phyloP scores from a whole-genome alignment of 176 grass and related monocot genomes.

The Musa itinerans region DNA sequence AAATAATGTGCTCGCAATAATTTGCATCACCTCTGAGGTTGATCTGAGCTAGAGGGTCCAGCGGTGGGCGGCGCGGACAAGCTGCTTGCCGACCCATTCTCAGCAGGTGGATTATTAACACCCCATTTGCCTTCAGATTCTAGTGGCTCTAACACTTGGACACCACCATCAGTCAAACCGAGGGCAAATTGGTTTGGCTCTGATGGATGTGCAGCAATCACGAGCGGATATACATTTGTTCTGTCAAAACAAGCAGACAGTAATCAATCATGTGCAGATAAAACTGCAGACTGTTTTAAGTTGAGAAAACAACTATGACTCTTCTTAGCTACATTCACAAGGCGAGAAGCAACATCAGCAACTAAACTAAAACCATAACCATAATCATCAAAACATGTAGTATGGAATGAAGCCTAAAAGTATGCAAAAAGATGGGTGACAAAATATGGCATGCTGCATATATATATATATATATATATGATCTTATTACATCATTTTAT shows the following conservation, averaged over 20 bases:
- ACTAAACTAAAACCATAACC: no score
- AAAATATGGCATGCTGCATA: background rate
- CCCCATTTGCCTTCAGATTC: slow-evolving; percentile 97
- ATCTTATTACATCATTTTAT: background rate
- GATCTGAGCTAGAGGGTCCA: slow-evolving; percentile 71
- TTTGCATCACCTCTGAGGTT: slow-evolving; percentile 46
- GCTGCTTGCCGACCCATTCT: slow-evolving; percentile 82
- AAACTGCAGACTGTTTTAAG: background rate
- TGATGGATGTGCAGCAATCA: slow-evolving; percentile 81
- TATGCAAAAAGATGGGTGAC: no score
- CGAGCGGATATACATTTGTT: slow-evolving; percentile 69
- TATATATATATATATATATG: no score
- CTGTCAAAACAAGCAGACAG: slow-evolving; percentile 30
- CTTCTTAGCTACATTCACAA: background rate
- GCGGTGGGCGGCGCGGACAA: slow-evolving; percentile 41
- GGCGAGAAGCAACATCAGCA: background rate
- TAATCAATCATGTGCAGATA: background rate
- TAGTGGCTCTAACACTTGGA: slow-evolving; percentile 73
- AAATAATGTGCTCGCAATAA: slow-evolving; percentile 19
- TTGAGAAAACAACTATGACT: no score
- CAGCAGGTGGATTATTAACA: slow-evolving; percentile 61
- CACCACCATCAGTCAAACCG: slow-evolving; percentile 69
- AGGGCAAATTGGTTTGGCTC: slow-evolving; percentile 91
- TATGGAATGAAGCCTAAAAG: no score
- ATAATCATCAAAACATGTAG: no score